A percentile compares a stretch with the other conserved stretches of the same genome.
Evolutionary conservation across 768 basidiomycete genomes (phyloP).

Genomic region (Boletellus ananas): DNA sequence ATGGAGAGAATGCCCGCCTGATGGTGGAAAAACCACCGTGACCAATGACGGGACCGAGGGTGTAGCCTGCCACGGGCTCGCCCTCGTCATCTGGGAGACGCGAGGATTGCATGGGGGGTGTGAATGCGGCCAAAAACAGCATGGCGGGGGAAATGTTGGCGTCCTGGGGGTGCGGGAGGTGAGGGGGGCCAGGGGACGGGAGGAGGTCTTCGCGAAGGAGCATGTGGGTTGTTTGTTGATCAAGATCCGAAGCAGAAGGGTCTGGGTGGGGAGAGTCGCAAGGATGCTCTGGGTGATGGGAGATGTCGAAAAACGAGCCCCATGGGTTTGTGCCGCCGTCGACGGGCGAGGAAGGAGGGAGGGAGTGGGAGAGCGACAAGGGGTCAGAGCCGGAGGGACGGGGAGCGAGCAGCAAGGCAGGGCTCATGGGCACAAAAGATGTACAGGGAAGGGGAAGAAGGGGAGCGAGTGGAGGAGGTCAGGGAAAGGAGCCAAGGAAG

Average conservation of each 20-base stretch:
- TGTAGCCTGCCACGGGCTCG: constrained; percentile 64
- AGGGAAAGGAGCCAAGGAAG: constrained; percentile 18
- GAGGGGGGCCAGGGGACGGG: neutral
- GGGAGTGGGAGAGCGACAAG: constrained; percentile 5
- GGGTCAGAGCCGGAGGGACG: neutral
- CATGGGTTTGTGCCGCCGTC: constrained; percentile 12
- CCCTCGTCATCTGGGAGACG: constrained; percentile 63
- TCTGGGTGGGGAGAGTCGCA: neutral
- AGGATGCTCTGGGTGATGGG: constrained; percentile 3
- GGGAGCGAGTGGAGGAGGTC: neutral
- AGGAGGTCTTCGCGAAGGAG: constrained; percentile 6
- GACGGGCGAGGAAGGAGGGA: constrained; percentile 2
- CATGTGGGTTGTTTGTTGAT: constrained; percentile 22
- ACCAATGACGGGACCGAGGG: constrained; percentile 71
- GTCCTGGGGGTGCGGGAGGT: constrained; percentile 12
- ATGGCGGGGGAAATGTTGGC: constrained; percentile 60
- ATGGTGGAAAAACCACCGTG: constrained; percentile 82
- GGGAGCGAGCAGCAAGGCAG: constrained; percentile 5
- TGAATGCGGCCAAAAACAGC: constrained; percentile 67
- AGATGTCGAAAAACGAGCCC: constrained; percentile 1
- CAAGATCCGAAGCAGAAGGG: constrained; percentile 24
- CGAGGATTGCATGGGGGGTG: constrained; percentile 34
- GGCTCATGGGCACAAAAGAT: neutral
- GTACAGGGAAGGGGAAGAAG: neutral
- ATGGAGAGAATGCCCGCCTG: constrained; percentile 57